Base-by-base conservation (phyloP, 805 yeast species). In the Debaryomyces hansenii region DNA sequence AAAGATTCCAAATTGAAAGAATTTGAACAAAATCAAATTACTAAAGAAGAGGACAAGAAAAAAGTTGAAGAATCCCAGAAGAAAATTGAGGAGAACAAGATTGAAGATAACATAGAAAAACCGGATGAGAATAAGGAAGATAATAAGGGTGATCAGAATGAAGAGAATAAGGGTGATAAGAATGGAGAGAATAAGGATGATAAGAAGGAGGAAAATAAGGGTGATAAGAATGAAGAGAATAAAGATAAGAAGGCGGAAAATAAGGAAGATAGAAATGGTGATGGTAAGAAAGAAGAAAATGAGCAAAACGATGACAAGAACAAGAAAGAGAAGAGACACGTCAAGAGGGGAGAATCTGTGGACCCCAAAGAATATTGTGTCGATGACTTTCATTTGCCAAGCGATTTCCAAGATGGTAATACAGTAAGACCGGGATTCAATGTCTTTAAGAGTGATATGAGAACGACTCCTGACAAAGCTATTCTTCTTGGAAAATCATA, bases 361-460 rank as follows among this genome's bases (percentile, higher is more conserved):
- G 45, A 56, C 34, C 53, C 56, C 9, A 41, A 33, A 6, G 49
- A 44, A 3, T 63, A 49, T 43, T 66, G 70, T 45, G 32, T 46
- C 34, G 41, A 51, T 18, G 57, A 64, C 40, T 33, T 43, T 8
- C 49, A 56, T 15, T 20, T 57, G 4, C 58, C 58, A 7, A 10
- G 20, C 12, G 42, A 52, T 27, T 47, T 48, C 34, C 42, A 47
- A 10, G 59, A 57, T 40, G 62, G 58, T n/a, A 60, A 60, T 42
- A 46, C 37, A 20, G 27, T 60, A 24, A 57, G 55, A 27, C 63
- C 74, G 0, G 76, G 77, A 0, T 73, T 72, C 50, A 74, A 73
- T 47, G 67, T 73, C 1, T 64, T 60, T 43, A 42, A 39, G n/a
- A 56, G 66, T 44, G 52, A 70, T 0, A 66, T 64, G 28, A 59